phyloP scores from a whole-genome alignment of 179 eudicot species.

The Pouteria campechiana region DNA sequence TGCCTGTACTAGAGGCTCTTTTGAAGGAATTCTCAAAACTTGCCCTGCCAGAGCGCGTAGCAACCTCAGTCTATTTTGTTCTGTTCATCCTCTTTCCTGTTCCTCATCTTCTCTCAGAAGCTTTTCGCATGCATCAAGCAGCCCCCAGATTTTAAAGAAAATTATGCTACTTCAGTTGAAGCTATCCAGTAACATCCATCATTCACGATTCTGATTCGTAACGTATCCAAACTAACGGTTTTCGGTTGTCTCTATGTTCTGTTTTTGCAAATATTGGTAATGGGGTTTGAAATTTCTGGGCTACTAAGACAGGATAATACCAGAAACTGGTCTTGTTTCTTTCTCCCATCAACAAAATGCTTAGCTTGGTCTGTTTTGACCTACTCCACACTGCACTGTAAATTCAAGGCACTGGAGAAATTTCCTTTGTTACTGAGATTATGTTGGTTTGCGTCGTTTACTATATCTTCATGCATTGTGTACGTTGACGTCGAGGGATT shows the following conservation, averaged over 20 bases:
- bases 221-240: no score
- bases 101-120: no score
- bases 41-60: no score
- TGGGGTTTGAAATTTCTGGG: constrained; percentile 61
- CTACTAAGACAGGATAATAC: constrained; percentile 34
- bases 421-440: constrained; percentile 61
- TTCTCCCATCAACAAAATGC: constrained; percentile 58
- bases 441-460: constrained; percentile 83
- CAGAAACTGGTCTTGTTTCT: constrained; percentile 33
- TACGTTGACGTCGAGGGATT: constrained; percentile 55
- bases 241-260: constrained; percentile 70
- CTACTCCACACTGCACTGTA: constrained; percentile 55
- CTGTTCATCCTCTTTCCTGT: no score
- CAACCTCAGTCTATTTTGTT: no score
- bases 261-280: constrained; percentile 47
- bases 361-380: constrained; percentile 87
- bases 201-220: no score
- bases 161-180: no score
- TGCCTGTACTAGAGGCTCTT: no score
- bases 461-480: constrained; percentile 43
- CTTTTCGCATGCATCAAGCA: no score
- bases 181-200: no score
- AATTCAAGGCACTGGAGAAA: constrained; percentile 47
- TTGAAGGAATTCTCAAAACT: no score
- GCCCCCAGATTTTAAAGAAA: no score